These are phyloP conservation scores for Aspergillus alliaceus DNA, from an alignment of 2,329 filamentous ascomycete genomes.

Conservation along the genomic window DNA sequence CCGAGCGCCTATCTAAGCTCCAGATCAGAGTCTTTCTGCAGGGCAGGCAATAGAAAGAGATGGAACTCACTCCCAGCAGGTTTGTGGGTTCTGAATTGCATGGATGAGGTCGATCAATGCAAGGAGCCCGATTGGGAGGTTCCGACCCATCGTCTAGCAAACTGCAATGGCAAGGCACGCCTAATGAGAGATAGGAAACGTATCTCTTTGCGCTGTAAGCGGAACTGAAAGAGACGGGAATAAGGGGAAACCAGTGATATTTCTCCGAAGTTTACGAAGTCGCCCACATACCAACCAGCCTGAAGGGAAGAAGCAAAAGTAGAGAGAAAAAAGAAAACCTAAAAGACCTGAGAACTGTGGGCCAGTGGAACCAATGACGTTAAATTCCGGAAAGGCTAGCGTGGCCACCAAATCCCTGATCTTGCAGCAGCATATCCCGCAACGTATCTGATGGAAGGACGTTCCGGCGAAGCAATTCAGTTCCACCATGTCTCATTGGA, in stretches of 20 bases:
- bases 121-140: conserved; percentile 8
- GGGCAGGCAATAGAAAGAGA: background rate
- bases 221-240: background rate
- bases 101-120: conserved; percentile 1
- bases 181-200: background rate
- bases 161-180: background rate
- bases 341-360: background rate
- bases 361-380: background rate
- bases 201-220: background rate
- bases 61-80: background rate
- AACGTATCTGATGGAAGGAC: background rate
- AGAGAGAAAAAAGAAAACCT: background rate
- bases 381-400: background rate
- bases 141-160: background rate
- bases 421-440: background rate
- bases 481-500: background rate
- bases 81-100: background rate
- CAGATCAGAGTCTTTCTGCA: background rate
- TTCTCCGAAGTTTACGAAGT: background rate
- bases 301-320: background rate
- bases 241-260: background rate
- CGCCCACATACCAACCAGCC: background rate
- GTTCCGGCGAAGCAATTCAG: background rate
- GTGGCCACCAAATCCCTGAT: background rate
- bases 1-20: too few species aligned